Evolutionary conservation across 2,329 filamentous ascomycete genomes (phyloP), one percentile per base, ranked within the genome.

Genomic region (Monilinia fructicola): DNA sequence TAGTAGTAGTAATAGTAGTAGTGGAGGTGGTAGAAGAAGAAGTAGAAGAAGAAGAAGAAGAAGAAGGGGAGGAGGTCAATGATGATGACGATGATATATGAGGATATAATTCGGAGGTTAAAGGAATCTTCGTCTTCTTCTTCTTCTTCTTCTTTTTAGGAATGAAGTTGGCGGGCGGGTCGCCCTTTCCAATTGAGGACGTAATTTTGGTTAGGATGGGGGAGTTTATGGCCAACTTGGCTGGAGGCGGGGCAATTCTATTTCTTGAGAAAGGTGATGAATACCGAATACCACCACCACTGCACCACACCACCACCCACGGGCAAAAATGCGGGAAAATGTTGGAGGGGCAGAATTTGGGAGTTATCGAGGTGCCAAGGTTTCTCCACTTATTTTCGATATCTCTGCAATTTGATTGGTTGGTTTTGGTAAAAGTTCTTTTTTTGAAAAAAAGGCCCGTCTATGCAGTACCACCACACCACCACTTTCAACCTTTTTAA

Each of bases 111-210:
- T 50, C 46, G 35, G 54, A 60, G 54, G n/a, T 35, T 38, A 11
- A 44, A 42, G 23, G 54, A 53, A 53, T 40, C 53, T 50, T n/a
- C n/a, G n/a, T 53, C 48, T 65, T 53, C 38, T 10, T 40, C 38
- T 10, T 40, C 38, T 40, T 46, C 53, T 38, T 54, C 50, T 61
- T 53, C 35, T 26, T 21, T 42, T 26, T 40, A 54, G 46, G 42
- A 61, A 46, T 61, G 64, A 44, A 61, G 38, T 50, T 50, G 23
- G 50, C 21, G 55, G 64, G 64, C 64, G 64, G 64, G 55, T 53
- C 64, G 64, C 64, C 64, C 64, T 65, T 65, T 55, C 64, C 40
- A 60, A 65, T 65, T 65, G 64, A 65, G 64, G 64, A 65, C 64
- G 64, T 65, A 65, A 65, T 65, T 65, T 65, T 65, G 64, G 38